Evolutionary conservation across 306 rosid genomes (phyloP), one percentile per base, ranked within the genome.

Genomic region (Cicer yamashitae): DNA sequence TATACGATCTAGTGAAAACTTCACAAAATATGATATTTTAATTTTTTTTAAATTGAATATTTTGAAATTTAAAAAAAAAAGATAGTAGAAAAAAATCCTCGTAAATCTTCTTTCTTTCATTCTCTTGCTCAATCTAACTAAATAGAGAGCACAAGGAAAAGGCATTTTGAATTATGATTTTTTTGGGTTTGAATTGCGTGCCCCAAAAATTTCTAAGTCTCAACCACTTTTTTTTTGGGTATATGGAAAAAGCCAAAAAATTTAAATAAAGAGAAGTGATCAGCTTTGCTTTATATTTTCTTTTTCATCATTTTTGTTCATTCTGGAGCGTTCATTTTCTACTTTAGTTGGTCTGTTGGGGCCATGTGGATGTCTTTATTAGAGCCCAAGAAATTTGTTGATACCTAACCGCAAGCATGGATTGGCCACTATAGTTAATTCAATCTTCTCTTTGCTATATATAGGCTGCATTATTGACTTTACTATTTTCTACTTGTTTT

Each of bases 341-440:
- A 13, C 17, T 40, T 38, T 34, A 8, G 34, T 59, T 18, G 57
- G 44, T 15, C 67, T 22, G 14, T 2, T 59, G 44, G 47, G 48
- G 50, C 57, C 57, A 6, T 18, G 79, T 71, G 73, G 9, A 60
- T 69, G 40, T 22, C 37, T 80, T 84, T 58, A 76, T 58, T 64
- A 53, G 9, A 25, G 30, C 5, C 8, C 12, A 54, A 6, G 10
- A 70, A 70, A 52, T 13, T 37, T 47, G 70, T 39, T 58, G 43
- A 45, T 50, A 41, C 67, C 51, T 67, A 69, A 69, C 64, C 62
- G 34, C 83, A 64, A 56, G 75, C 73, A 56, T 65, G 61, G 34
- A 52, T 47, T 18, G 52, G 34, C 13, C 76, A 75, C 6, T 47
- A 39, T 11, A 64, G 64, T 75, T 46, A 76, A 17, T 43, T 51